Percentiles rank a stretch among this genome's conserved stretches.
Conservation (phyloP, 225 moss, liverwort and hornwort genomes). For the Sphagnum contortum region DNA sequence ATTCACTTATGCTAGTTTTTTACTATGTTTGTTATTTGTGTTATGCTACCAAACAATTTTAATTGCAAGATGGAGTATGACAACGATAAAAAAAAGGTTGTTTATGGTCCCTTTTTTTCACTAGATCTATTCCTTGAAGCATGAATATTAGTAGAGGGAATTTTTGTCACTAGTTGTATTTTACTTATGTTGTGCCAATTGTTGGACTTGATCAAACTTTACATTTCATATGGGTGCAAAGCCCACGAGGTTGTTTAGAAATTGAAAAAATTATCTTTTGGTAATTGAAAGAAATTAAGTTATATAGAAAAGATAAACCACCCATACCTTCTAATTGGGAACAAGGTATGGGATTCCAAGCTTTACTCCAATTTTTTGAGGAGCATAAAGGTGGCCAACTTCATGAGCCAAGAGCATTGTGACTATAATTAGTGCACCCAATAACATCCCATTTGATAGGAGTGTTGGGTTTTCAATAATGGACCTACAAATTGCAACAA, state of each 20-base stretch:
- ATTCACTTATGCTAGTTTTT: slow-evolving; percentile 20
- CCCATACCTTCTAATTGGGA: slow-evolving; percentile 50
- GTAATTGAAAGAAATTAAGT: no score
- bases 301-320: no score
- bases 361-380: slow-evolving; percentile 35
- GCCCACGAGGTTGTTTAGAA: no score
- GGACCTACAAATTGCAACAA: slow-evolving; percentile 12
- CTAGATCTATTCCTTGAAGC: no score
- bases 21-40: slow-evolving; percentile 38
- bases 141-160: no score
- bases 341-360: slow-evolving; percentile 38
- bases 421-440: slow-evolving; percentile 20
- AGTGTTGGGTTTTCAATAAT: slow-evolving; percentile 16
- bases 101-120: no score
- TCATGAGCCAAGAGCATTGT: slow-evolving; percentile 38
- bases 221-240: no score
- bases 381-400: slow-evolving; percentile 30
- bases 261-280: no score
- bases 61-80: slow-evolving; percentile 10
- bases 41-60: slow-evolving; percentile 42
- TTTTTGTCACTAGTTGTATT: no score
- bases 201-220: no score
- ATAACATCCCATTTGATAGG: slow-evolving; percentile 18
- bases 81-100: not conserved
- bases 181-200: no score